Conservation (phyloP, 2,329 filamentous ascomycete genomes). For the Colletotrichum sp. region DNA sequence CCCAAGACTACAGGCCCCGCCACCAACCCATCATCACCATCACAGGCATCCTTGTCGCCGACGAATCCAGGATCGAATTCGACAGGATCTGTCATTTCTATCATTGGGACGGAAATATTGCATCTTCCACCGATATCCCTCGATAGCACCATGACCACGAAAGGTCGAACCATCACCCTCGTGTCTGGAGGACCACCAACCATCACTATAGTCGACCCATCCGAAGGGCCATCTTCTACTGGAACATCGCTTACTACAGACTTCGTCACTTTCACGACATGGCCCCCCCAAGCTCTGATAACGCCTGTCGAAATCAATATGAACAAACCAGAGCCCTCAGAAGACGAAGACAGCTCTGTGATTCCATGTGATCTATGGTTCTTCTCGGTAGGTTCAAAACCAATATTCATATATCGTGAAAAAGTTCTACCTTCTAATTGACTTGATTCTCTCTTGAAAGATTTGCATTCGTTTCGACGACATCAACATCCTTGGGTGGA, state of each 20-base stretch:
- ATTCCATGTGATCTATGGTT: not conserved
- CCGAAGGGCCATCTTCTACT: not conserved
- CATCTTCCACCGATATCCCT: accelerated
- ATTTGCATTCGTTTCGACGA: too few relatives aligned
- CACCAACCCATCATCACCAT: accelerated
- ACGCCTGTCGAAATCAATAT: not conserved
- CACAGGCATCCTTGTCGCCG: accelerated
- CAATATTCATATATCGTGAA: too few relatives aligned
- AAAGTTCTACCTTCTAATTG: too few relatives aligned
- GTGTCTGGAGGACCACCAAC: not conserved
- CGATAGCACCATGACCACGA: not conserved
- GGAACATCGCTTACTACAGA: not conserved
- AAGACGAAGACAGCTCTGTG: not conserved
- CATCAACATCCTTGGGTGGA: too few relatives aligned
- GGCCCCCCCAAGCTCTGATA: not conserved
- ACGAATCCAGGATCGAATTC: not conserved
- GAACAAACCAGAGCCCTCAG: not conserved
- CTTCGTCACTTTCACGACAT: not conserved
- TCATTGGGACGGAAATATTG: not conserved
- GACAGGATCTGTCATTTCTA: not conserved
- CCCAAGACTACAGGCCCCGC: accelerated
- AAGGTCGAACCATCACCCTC: not conserved
- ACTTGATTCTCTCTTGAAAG: too few relatives aligned
- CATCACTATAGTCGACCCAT: not conserved
- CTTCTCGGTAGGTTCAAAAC: not conserved